Evolutionary conservation across 225 moss, liverwort and hornwort species (phyloP).

Genomic region (Pleurozium schreberi): DNA sequence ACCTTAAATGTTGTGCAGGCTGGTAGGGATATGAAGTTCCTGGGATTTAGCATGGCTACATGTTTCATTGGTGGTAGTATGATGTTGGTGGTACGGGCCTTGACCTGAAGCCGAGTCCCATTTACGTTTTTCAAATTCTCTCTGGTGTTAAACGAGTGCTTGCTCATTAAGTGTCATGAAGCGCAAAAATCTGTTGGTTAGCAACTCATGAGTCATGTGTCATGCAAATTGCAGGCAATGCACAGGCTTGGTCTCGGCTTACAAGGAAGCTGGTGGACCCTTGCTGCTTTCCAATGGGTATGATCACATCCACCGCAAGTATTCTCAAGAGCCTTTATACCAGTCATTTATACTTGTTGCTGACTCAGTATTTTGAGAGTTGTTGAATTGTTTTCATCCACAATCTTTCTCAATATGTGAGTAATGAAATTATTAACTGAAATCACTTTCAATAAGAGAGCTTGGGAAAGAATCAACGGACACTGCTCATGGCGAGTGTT

Average conservation of each 20-base stretch:
- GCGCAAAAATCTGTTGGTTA: not conserved
- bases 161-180: not conserved
- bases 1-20: slow-evolving; percentile 32
- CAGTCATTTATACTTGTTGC: not conserved
- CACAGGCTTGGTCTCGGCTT: slow-evolving; percentile 55
- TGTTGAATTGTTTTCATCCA: not conserved
- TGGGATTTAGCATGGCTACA: slow-evolving; percentile 81
- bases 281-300: slow-evolving; percentile 86
- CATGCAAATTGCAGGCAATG: slow-evolving; percentile 25
- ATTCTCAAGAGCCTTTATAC: not conserved
- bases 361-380: not conserved
- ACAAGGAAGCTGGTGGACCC: slow-evolving; percentile 85
- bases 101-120: not conserved
- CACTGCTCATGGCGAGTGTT: not conserved
- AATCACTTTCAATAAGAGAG: not conserved
- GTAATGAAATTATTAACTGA: not conserved
- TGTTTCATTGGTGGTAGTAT: slow-evolving; percentile 67
- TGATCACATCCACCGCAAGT: not conserved
- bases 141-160: not conserved
- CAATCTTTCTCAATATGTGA: not conserved
- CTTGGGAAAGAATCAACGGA: not conserved
- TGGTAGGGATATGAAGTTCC: slow-evolving; percentile 72
- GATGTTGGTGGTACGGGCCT: slow-evolving; percentile 47
- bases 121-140: not conserved
- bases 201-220: not conserved